Evolutionary conservation across 2,329 filamentous ascomycete genomes (phyloP), one percentile per base, ranked within the genome.

Genomic region (Fusarium ambrosium): DNA sequence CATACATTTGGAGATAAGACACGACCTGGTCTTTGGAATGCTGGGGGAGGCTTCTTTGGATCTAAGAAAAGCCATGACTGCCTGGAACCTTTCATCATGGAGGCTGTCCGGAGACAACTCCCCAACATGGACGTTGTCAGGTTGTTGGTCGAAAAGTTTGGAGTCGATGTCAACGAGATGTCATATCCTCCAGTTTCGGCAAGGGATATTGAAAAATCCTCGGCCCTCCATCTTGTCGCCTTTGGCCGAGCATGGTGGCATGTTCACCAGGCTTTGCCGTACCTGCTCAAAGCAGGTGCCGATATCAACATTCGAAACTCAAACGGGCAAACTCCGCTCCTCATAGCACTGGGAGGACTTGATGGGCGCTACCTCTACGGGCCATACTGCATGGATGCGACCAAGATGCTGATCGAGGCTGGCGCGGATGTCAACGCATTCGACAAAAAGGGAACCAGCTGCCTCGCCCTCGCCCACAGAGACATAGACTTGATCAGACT

Each of bases 41-140:
- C 71, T 13, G 66, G 63, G 3, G 70, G 59, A 8, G 39, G 53
- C 16, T 5, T 59, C 24, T 10, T 48, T 6, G 6, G 24, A 4
- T 8, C 37, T 7, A 8, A 22, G 4, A 7, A 45, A 10, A 1
- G 4, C 2, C 37, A 22, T n/a, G 29, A 29, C 2, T 60, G 37
- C 22, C 48, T 64, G 7, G 36, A 8, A 13, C 78, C 78, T 0
- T 76, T 80, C 8, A 66, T 83, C 2, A 41, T 79, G 13, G 58
- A 71, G 4, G 82, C 82, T 24, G 80, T 82, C 55, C 32, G 60
- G n/a, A 72, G 80, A 29, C 64, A 77, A 4, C 64, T 81, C 14
- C 83, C 82, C 9, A 84, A 84, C 41, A 80, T 85, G 68, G 76
- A 79, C 6, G 76, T 83, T 4, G 72, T 84, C 1, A 78, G 79